These are phyloP conservation scores for Jatropha multifida DNA, from an alignment of 441 rosid species.

Conservation along the genomic window DNA sequence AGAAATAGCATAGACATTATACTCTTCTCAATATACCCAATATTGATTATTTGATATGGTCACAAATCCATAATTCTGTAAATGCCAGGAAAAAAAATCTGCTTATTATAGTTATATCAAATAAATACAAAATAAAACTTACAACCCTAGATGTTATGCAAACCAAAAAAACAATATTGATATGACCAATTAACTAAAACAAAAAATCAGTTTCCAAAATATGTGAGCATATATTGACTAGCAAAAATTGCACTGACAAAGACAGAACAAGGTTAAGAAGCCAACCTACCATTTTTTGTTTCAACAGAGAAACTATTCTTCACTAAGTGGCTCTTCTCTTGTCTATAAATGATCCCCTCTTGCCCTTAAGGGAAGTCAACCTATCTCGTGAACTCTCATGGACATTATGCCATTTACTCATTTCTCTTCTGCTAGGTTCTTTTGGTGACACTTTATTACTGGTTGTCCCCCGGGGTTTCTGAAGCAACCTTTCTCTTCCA, in stretches of 20 bases:
- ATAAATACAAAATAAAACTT: not conserved
- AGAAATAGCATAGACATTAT: no score
- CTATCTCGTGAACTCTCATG: slow-evolving; percentile 10
- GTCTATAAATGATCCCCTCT: slow-evolving; percentile 7
- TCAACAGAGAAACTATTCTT: not conserved
- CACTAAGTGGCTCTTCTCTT: slow-evolving; percentile 21
- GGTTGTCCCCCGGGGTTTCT: slow-evolving; percentile 19
- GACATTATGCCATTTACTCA: not conserved
- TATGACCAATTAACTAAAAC: not conserved
- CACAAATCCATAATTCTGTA: not conserved
- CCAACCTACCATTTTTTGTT: slow-evolving; percentile 18
- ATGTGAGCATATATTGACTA: not conserved
- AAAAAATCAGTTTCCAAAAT: not conserved
- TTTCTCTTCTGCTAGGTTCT: slow-evolving; percentile 7
- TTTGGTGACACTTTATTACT: not conserved
- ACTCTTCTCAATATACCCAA: not conserved
- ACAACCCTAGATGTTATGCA: not conserved
- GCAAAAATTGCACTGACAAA: slow-evolving; percentile 1
- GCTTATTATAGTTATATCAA: not conserved
- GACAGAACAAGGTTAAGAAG: slow-evolving; percentile 7
- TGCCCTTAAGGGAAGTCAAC: slow-evolving; percentile 20
- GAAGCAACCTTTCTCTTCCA: slow-evolving; percentile 24
- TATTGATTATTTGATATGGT: not conserved
- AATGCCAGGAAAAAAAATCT: not conserved
- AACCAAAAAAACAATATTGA: not conserved